phyloP scores from a whole-genome alignment of 2,329 filamentous ascomycete genomes.

The Fusarium sp. region DNA sequence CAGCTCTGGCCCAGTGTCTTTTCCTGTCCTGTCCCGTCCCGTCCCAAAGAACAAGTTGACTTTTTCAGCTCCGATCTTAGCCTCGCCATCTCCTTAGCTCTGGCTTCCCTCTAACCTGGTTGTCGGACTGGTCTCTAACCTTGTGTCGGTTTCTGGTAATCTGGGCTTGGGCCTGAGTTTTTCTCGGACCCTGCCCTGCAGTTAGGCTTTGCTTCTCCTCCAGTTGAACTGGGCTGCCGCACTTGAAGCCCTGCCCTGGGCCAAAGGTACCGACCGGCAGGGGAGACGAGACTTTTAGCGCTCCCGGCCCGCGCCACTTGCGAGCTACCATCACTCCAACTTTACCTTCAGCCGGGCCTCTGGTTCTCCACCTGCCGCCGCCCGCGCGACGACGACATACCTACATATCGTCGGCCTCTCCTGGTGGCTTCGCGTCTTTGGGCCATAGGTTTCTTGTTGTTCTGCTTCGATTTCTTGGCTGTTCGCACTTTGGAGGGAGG shows the following conservation, averaged over 20 bases:
- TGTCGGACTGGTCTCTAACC: constrained; percentile 10
- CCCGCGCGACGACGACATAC: constrained; percentile 30
- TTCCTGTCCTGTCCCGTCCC: not conserved
- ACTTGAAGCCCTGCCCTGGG: not conserved
- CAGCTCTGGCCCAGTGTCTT: not conserved
- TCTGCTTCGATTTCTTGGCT: constrained; percentile 13
- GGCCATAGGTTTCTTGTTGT: not conserved
- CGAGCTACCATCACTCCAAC: constrained; percentile 28
- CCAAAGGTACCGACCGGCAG: constrained; percentile 2
- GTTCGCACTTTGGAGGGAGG: constrained; percentile 1
- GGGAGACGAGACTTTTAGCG: constrained; percentile 24
- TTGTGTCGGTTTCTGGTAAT: not conserved
- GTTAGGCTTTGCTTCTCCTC: not conserved
- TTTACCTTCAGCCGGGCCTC: constrained; percentile 39
- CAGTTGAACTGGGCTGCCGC: not conserved
- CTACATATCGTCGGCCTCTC: constrained; percentile 29
- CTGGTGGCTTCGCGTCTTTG: constrained; percentile 32
- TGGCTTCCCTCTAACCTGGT: constrained; percentile 12
- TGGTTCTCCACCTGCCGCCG: constrained; percentile 38
- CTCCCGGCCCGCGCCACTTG: constrained; percentile 37
- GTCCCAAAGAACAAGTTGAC: not conserved
- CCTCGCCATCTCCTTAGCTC: constrained; percentile 4
- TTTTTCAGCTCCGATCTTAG: constrained; percentile 10
- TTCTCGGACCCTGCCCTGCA: not conserved
- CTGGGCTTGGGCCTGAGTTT: not conserved